Base-by-base conservation (phyloP, 176 grass and related monocot species). In the Rhynchospora pubera region DNA sequence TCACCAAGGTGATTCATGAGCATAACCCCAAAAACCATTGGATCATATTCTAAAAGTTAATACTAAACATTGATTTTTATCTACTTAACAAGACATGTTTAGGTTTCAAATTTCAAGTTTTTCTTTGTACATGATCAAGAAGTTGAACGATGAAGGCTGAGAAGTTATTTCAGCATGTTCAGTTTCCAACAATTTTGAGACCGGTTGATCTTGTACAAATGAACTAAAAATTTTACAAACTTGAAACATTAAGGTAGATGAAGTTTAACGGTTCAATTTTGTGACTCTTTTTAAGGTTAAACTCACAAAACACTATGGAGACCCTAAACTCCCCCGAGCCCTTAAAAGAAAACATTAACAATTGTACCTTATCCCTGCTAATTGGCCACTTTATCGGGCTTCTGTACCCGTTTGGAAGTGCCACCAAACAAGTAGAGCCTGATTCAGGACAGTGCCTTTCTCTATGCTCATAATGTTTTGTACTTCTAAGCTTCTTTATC, bases 381-480 rank as follows among this genome's bases (percentile, higher is more conserved):
- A 85, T 82, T 2, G 94, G 89, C 94, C 94, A 97, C 51, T 77
- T 79, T 68, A 97, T 89, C 0, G 86, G 82, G 12, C 45, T 74
- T 74, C 65, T 90, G 62, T 93, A 97, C 8, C 89, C 86, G 45
- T 84, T 46, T 63, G 91, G 94, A 52, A 90, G 86, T 1, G 79
- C 86, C 22, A 91, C 94, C 59, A 97, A 91, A 79, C 94, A 97
- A 24, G 79, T 89, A 1, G 89, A 84, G 57, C 84, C 24, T 12
- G 85, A 34, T 11, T 93, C 50, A 14, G 94, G 86, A 66, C 91
- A 97, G 84, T 97, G 94, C 63, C 94, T 81, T 78, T 93, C 94
- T 66, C 91, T 84, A 69, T 97, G 94, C 57, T 97, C 87, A 16
- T 97, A 97, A 79, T 97, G 94, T 80, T 91, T 93, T 30, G 91